phyloP scores from a whole-genome alignment of 352 stramenopile species.

The Globisporangium alternatum region DNA sequence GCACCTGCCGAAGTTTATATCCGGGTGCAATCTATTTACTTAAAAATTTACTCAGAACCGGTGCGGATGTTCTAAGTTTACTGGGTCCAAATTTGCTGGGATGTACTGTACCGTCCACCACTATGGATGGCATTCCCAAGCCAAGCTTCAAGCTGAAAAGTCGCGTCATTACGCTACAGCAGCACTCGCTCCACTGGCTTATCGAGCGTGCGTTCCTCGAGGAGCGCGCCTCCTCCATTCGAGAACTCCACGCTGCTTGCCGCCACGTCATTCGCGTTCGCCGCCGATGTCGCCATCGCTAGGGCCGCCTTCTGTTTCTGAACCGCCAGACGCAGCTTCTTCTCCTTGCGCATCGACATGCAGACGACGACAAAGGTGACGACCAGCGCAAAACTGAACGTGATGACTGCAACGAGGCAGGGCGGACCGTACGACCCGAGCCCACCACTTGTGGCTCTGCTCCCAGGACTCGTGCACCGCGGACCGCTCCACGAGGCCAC shows the following conservation, averaged over 20 bases:
- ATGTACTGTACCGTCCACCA: too few relatives aligned
- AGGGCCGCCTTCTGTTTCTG: not conserved
- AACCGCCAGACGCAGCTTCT: not conserved
- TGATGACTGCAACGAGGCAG: not conserved
- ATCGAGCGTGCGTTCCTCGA: too few relatives aligned
- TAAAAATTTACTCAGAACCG: too few relatives aligned
- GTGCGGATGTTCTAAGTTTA: too few relatives aligned
- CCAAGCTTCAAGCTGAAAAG: too few relatives aligned
- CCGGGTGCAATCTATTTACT: too few relatives aligned
- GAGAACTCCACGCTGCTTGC: not conserved
- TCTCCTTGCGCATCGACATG: not conserved
- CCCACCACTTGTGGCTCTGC: not conserved
- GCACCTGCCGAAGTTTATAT: too few relatives aligned
- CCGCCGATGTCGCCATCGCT: not conserved
- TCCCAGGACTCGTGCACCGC: conserved; percentile 3
- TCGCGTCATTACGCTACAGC: too few relatives aligned
- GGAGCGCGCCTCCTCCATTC: not conserved
- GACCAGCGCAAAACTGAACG: not conserved
- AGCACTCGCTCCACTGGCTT: too few relatives aligned
- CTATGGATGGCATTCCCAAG: too few relatives aligned
- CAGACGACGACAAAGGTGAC: not conserved
- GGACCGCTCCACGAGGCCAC: not conserved
- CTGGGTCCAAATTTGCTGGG: too few relatives aligned
- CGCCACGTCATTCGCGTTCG: not conserved
- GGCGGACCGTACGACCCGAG: conserved; percentile 4